Evolutionary conservation across 2,329 filamentous ascomycete genomes (phyloP), one percentile per base, ranked within the genome.

Genomic region (Cladosporium sp.): DNA sequence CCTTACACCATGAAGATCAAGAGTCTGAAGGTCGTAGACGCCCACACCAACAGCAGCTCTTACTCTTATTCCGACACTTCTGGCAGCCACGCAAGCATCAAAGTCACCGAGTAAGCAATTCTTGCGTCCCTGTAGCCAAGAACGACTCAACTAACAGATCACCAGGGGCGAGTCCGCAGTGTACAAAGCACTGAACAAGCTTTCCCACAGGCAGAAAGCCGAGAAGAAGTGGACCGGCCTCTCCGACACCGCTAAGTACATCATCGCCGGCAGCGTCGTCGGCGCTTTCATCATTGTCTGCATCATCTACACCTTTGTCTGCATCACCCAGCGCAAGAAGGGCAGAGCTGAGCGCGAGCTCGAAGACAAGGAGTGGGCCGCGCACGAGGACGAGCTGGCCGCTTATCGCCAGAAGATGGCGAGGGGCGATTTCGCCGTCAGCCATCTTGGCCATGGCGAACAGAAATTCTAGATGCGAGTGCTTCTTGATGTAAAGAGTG

Each of bases 281-380:
- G 80, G 77, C 40, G 76, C 76, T 11, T 76, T 78, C 14, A 69
- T 70, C 33, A 69, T 82, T 28, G 74, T 72, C 8, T 70, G 78
- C 23, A 62, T 72, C 28, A 72, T 70, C 3, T 74, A 73, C 58
- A 69, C 77, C 12, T 78, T 83, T 70, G 84, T 79, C 76, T 85
- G 81, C 72, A 69, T 84, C 68, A 78, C 77, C 57, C 83, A 85
- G 73, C 79, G 84, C 65, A 78, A 80, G 65, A 77, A 78, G 67
- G 84, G 84, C 37, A 80, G 81, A 66, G 78, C 79, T 53, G 84
- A 85, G 72, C 77, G 79, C 55, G 79, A 78, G 23, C 64, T 80
- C 26, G 81, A 81, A 49, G 82, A 84, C 67, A 77, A 78, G 71
- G 80, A 80, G 59, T 84, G 80, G 75, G 76, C 79, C 49, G 75